Base-by-base conservation (phyloP, 2,329 filamentous ascomycete species). In the Aspergillus neoniger region DNA sequence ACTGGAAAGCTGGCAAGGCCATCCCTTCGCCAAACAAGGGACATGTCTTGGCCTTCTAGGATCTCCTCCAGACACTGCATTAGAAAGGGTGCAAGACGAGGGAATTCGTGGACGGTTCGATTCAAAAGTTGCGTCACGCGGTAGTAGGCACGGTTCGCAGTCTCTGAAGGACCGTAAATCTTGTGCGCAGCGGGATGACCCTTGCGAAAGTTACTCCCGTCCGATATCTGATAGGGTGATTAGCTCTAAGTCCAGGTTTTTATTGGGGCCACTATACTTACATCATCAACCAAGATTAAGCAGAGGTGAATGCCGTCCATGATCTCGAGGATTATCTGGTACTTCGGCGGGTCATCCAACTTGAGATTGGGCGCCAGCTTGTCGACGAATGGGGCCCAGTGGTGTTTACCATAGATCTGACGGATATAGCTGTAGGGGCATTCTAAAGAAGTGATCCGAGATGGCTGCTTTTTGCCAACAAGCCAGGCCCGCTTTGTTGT, bases 261-360 rank as follows among this genome's bases (percentile, higher is more conserved):
- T 10, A 55, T 28, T 9, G 47, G 10, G 10, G 44, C 30, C 4
- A 5, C 12, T 36, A 12, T 32, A 25, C 59, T 39, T 56, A 68
- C 65, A 58, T 68, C 65, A 25, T 68, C 66, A 30, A 69, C 66
- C 23, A 69, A 44, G 56, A 68, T 69, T 14, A 66, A 50, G 15
- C 65, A 67, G 0, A 69, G 47, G 30, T 69, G 66, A 14, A 68
- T 67, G 0, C 57, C 60, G 23, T 68, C 66, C 66, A 67, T 66
- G 14, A 66, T 67, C 30, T 69, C 66, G 4, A 67, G 39, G 4
- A 68, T 41, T 55, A 64, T 61, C 25, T 38, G 10, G 41, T 67
- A 64, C 10, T 67, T 67, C 0, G 28, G 25, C 12, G 60, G 60
- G 28, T 67, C 51, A 4, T 62, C 60, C 5, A 59, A 15, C 15